A percentile compares a stretch with the other conserved stretches of the same genome.
Conservation (phyloP, 345 rosid genomes). For the Geranium brycei region DNA sequence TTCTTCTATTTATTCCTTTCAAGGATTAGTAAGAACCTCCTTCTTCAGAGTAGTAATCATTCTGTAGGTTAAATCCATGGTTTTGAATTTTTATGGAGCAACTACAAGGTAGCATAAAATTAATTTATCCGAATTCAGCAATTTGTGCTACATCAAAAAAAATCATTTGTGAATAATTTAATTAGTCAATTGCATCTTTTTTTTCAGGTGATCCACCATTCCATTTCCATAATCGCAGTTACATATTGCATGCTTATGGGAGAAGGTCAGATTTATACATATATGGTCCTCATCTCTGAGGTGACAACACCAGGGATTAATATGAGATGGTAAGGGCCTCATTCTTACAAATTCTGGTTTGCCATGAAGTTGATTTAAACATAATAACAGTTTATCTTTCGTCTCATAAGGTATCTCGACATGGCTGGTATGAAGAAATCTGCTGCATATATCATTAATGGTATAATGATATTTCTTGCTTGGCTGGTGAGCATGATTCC, state of each 20-base stretch:
- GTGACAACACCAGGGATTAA: constrained; percentile 78
- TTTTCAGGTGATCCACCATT: constrained; percentile 65
- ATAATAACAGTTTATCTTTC: not conserved
- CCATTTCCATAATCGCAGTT: constrained; percentile 48
- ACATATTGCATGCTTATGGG: constrained; percentile 64
- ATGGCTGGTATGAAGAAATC: constrained; percentile 73
- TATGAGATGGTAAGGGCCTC: constrained; percentile 61
- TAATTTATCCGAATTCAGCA: not conserved
- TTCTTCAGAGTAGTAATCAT: not conserved
- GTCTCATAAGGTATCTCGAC: constrained; percentile 28
- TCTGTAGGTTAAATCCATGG: not conserved
- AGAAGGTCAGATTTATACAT: constrained; percentile 77
- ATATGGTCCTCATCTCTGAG: constrained; percentile 77
- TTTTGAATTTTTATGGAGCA: not conserved
- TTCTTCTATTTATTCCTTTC: not conserved
- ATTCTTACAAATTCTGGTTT: not conserved
- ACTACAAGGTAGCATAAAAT: constrained; percentile 2
- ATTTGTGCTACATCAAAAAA: not conserved
- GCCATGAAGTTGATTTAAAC: not conserved
- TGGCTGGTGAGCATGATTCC: constrained; percentile 60
- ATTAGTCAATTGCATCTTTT: constrained; percentile 7
- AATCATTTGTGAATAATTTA: not conserved
- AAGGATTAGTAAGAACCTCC: not conserved
- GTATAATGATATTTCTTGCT: constrained; percentile 49
- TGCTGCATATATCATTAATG: constrained; percentile 57